phyloP scores from a whole-genome alignment of 2,329 filamentous ascomycete genomes.

The Lasiodiplodia gonubiensis region DNA sequence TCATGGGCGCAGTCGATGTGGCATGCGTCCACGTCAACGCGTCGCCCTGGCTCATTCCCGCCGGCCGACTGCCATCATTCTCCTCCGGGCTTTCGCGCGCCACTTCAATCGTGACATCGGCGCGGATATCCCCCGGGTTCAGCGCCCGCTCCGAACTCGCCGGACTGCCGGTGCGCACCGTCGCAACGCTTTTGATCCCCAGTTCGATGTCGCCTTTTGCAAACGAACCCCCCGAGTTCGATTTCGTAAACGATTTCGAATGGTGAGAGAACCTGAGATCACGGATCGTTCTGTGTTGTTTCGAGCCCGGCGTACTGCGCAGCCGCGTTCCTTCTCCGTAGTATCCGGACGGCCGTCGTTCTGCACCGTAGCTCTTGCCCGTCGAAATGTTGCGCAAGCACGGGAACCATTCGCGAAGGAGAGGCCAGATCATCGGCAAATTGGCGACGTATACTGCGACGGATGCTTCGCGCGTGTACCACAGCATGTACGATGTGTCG shows the following conservation, averaged over 20 bases:
- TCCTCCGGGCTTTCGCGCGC: conserved; percentile 10
- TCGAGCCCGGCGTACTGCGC: conserved; percentile 6
- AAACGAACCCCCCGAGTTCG: neutral
- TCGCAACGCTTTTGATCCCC: conserved; percentile 7
- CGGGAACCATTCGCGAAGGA: conserved; percentile 53
- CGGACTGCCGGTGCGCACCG: conserved; percentile 12
- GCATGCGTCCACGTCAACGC: conserved; percentile 15
- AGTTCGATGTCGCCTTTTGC: conserved; percentile 12
- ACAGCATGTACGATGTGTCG: conserved; percentile 44
- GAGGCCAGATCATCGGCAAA: conserved; percentile 60
- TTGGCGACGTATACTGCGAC: conserved; percentile 62
- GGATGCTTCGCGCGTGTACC: conserved; percentile 61
- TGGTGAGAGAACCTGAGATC: neutral
- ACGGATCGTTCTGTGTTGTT: neutral
- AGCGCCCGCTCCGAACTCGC: conserved; percentile 19
- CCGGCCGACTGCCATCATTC: neutral
- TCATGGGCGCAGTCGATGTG: conserved; percentile 18
- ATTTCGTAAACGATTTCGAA: neutral
- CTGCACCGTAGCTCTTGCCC: conserved; percentile 1
- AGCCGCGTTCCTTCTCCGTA: neutral
- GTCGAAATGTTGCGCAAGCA: conserved; percentile 35
- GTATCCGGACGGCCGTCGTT: neutral
- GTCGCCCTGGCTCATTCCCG: conserved; percentile 13
- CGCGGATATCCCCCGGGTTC: conserved; percentile 16
- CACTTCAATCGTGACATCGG: conserved; percentile 19